Conservation (phyloP, 1,139 yeast genomes). For the Arxiozyma bovina region DNA sequence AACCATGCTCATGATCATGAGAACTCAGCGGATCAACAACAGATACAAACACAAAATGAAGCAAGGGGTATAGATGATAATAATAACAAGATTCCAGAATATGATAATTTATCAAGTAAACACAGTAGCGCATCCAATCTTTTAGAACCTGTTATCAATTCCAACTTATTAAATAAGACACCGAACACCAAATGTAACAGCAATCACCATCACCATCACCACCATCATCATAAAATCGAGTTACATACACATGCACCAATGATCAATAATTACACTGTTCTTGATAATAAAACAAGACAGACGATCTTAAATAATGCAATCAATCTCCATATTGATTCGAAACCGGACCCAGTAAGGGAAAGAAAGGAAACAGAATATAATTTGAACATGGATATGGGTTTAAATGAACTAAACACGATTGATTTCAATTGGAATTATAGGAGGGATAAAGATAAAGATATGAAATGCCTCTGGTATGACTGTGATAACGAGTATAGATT, state of each 20-base stretch:
- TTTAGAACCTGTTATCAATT: conserved; percentile 3
- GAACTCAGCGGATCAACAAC: too few relatives aligned
- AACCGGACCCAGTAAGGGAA: not conserved
- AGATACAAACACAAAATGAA: not conserved
- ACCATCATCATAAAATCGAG: conserved; percentile 34
- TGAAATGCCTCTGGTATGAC: conserved; percentile 49
- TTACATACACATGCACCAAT: conserved; percentile 26
- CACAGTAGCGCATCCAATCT: not conserved
- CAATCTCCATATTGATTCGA: conserved; percentile 1
- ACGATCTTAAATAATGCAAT: not conserved
- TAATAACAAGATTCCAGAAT: not conserved
- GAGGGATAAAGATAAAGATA: conserved; percentile 14
- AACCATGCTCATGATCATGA: conserved; percentile 3
- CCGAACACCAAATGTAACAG: not conserved
- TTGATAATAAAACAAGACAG: not conserved
- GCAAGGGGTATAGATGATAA: too few relatives aligned
- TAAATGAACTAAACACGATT: conserved; percentile 18
- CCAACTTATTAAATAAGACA: not conserved
- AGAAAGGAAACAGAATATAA: not conserved
- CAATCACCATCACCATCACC: conserved; percentile 16
- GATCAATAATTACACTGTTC: not conserved
- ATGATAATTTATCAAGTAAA: not conserved
- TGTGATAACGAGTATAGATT: conserved; percentile 35
- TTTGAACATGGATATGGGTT: not conserved
- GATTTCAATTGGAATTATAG: conserved; percentile 35